phyloP scores from a whole-genome alignment of 2,329 filamentous ascomycete genomes.

The Fusarium miscanthi region DNA sequence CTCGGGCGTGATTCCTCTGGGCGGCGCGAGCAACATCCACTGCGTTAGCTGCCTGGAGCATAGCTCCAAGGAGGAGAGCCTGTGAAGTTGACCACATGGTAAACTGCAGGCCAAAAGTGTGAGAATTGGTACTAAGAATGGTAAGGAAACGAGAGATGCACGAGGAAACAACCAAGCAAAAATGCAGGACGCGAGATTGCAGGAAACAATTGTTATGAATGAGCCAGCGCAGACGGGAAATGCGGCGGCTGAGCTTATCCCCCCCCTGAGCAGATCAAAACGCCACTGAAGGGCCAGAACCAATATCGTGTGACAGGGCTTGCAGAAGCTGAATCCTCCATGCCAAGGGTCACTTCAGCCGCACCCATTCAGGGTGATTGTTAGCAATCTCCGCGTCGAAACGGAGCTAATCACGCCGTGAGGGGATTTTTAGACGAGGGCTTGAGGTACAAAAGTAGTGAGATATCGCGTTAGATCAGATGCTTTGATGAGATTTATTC shows the following conservation, averaged over 20 bases:
- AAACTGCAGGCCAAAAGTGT: background rate
- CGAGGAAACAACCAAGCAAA: background rate
- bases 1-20: background rate
- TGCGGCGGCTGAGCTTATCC: background rate
- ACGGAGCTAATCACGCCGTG: background rate
- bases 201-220: background rate
- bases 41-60: background rate
- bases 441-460: background rate
- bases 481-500: fast-evolving
- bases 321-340: background rate
- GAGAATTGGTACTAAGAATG: background rate
- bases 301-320: background rate
- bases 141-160: background rate
- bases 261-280: background rate
- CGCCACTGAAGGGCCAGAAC: background rate
- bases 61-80: background rate
- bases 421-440: too few species aligned
- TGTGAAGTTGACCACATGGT: background rate
- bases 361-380: background rate
- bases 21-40: background rate
- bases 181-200: background rate
- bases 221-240: background rate
- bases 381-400: background rate
- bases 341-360: background rate
- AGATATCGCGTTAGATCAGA: background rate